Evolutionary conservation across 305 asterid species (phyloP).

Genomic region (Stenogyne calaminthoides): DNA sequence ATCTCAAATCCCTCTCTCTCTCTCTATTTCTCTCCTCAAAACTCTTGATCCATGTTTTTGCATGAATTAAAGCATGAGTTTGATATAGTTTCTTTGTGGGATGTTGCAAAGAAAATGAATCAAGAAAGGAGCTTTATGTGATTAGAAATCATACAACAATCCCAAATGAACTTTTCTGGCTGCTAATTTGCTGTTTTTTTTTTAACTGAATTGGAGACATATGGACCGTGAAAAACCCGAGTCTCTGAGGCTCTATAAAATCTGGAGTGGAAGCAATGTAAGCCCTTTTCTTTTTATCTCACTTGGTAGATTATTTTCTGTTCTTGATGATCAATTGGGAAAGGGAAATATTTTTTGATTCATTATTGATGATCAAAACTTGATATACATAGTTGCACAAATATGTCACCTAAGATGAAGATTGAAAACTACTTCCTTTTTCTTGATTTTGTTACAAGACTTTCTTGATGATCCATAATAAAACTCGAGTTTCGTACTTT

Average conservation of each 20-base stretch:
- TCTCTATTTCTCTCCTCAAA: constrained; percentile 17
- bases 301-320: background rate
- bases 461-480: background rate
- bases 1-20: constrained; percentile 16
- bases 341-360: background rate
- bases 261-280: constrained; percentile 86
- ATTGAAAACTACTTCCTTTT: background rate
- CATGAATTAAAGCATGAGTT: constrained; percentile 17
- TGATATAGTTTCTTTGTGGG: constrained; percentile 4
- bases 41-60: constrained; percentile 8
- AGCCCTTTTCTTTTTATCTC: constrained; percentile 24
- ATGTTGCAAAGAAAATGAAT: constrained; percentile 16
- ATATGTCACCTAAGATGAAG: background rate
- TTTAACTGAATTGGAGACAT: background rate
- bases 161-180: background rate
- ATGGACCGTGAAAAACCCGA: constrained; percentile 47
- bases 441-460: too few relatives aligned
- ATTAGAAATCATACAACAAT: background rate
- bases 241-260: constrained; percentile 57
- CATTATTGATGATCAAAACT: background rate
- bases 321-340: background rate
- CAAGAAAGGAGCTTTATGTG: constrained; percentile 22
- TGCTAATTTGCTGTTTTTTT: background rate
- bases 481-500: background rate
- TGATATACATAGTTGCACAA: background rate